Evolutionary conservation across 2,329 filamentous ascomycete genomes (phyloP).

Genomic region (Microcyclosporella mali): DNA sequence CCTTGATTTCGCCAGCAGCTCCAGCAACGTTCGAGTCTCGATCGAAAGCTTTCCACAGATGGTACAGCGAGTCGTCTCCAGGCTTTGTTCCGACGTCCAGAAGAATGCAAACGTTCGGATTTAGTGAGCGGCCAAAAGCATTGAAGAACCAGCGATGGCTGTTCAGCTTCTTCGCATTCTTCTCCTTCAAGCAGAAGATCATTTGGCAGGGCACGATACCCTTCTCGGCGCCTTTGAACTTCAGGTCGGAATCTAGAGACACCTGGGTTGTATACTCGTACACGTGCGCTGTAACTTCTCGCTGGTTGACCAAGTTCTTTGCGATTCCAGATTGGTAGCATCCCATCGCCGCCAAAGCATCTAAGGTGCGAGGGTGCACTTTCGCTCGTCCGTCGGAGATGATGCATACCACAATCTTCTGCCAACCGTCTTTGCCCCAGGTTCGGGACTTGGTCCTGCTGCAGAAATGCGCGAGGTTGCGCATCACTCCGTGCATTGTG

Average conservation of each 20-base stretch:
- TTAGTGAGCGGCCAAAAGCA: conserved; percentile 84
- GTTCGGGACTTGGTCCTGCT: conserved; percentile 84
- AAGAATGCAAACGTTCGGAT: conserved; percentile 93
- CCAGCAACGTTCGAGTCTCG: conserved; percentile 96
- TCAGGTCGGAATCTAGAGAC: conserved; percentile 87
- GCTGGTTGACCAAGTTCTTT: conserved; percentile 96
- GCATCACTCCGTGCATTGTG: conserved; percentile 98
- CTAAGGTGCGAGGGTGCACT: conserved; percentile 87
- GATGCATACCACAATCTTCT: conserved; percentile 97
- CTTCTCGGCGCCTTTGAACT: conserved; percentile 99
- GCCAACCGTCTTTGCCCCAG: conserved; percentile 96
- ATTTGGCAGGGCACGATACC: conserved; percentile 97
- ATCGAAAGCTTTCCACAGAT: conserved; percentile 98
- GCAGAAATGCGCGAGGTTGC: conserved; percentile 96
- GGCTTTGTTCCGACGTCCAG: conserved; percentile 95
- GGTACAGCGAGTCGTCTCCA: conserved; percentile 83
- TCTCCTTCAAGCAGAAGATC: conserved; percentile 97
- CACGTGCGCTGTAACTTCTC: conserved; percentile 90
- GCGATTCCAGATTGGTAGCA: conserved; percentile 98
- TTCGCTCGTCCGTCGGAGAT: conserved; percentile 91
- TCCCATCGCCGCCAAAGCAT: conserved; percentile 91
- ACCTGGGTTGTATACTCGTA: conserved; percentile 99
- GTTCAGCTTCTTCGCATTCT: conserved; percentile 96
- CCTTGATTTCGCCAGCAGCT: conserved; percentile 95
- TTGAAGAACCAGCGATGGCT: conserved; percentile 99